Evolutionary conservation across 805 yeast genomes (phyloP).

Genomic region (Yarrowia hollandica): DNA sequence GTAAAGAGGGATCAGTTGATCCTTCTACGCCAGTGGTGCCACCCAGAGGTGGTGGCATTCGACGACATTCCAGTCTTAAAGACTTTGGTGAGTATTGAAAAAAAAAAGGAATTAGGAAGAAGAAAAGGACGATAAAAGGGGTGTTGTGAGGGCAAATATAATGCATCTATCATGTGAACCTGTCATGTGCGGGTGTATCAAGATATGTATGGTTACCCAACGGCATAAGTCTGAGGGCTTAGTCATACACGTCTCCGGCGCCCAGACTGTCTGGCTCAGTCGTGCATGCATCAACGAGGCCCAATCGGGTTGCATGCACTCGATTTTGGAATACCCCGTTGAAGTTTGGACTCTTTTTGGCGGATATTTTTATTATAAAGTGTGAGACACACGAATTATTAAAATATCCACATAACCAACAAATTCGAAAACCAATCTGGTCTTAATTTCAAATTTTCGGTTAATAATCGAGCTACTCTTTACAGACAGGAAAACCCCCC

Average conservation of each 20-base stretch:
- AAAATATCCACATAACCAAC: neutral
- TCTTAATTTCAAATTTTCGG: neutral
- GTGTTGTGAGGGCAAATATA: neutral
- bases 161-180: neutral
- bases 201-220: neutral
- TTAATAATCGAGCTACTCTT: neutral
- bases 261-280: neutral
- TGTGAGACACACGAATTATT: neutral
- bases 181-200: conserved; percentile 1
- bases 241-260: neutral
- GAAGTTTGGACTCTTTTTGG: neutral
- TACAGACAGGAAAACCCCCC: neutral
- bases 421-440: neutral
- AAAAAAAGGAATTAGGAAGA: neutral
- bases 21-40: conserved; percentile 2
- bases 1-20: neutral
- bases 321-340: neutral
- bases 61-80: conserved; percentile 21
- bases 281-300: conserved; percentile 4
- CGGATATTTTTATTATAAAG: neutral
- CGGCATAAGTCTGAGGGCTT: neutral
- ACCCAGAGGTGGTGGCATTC: neutral
- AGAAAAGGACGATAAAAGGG: neutral
- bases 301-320: conserved; percentile 5
- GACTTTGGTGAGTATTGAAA: conserved; percentile 17